phyloP scores from a whole-genome alignment of 2,329 filamentous ascomycete species.

The Escovopsis sp. region DNA sequence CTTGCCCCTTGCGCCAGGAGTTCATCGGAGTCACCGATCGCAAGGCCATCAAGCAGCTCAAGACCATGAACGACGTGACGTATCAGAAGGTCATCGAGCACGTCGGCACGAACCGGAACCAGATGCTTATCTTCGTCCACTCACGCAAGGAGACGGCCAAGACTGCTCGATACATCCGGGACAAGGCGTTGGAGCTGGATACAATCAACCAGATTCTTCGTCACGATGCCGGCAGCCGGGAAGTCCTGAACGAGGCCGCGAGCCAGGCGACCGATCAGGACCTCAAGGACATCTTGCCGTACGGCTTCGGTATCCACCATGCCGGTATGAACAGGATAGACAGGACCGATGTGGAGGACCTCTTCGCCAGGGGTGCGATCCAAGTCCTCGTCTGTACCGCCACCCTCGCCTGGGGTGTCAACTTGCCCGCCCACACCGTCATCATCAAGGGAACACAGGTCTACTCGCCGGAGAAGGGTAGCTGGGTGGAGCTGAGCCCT shows the following conservation, averaged over 20 bases:
- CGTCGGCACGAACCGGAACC: conserved; percentile 80
- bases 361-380: conserved; percentile 81
- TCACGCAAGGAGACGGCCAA: conserved; percentile 97
- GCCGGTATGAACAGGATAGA: conserved; percentile 95
- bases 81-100: conserved; percentile 97
- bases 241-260: conserved; percentile 74
- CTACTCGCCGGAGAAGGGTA: conserved; percentile 96
- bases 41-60: conserved; percentile 96
- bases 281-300: conserved; percentile 85
- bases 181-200: conserved; percentile 93
- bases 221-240: conserved; percentile 79
- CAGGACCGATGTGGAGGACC: conserved; percentile 83
- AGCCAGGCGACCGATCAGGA: conserved; percentile 71
- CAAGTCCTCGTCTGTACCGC: conserved; percentile 95
- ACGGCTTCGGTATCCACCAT: conserved; percentile 96
- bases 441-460: conserved; percentile 98
- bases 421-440: conserved; percentile 91
- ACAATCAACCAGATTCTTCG: conserved; percentile 92
- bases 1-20: conserved; percentile 88
- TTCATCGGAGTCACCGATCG: conserved; percentile 96
- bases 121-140: conserved; percentile 98
- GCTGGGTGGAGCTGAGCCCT: conserved; percentile 93
- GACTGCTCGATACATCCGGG: conserved; percentile 87
- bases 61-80: conserved; percentile 98
- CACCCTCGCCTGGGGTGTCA: conserved; percentile 98